Evolutionary conservation across 2,329 filamentous ascomycete species (phyloP).

Genomic region (Aspergillus caelatus): DNA sequence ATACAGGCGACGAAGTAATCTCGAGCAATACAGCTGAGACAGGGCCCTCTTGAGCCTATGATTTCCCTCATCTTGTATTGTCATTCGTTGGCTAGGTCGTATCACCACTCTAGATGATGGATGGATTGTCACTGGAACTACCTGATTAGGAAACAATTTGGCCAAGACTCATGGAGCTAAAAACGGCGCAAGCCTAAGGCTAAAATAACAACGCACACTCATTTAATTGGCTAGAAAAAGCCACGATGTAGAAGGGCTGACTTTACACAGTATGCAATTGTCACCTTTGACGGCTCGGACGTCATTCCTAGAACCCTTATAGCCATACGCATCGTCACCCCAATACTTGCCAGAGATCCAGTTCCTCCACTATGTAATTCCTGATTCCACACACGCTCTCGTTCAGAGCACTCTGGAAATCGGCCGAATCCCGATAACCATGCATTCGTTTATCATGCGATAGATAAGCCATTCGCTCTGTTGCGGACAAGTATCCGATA

Average conservation of each 20-base stretch:
- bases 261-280: not conserved
- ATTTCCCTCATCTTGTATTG: not conserved
- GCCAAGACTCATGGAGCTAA: not conserved
- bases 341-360: no score
- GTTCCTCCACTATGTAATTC: no score
- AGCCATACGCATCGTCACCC: not conserved
- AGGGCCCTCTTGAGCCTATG: not conserved
- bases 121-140: not conserved
- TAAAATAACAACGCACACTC: not conserved
- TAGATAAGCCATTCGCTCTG: no score
- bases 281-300: not conserved
- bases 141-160: not conserved
- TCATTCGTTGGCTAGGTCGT: not conserved
- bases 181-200: not conserved
- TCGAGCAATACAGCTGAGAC: not conserved
- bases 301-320: not conserved
- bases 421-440: no score
- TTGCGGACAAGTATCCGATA: no score
- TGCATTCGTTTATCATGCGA: no score
- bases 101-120: not conserved
- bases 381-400: no score
- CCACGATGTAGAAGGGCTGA: not conserved
- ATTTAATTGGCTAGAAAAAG: not conserved
- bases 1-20: not conserved
- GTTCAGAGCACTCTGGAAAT: no score